Evolutionary conservation across 2,329 filamentous ascomycete species (phyloP), one percentile per base, ranked within the genome.

Genomic region (Sporothrix phasma): DNA sequence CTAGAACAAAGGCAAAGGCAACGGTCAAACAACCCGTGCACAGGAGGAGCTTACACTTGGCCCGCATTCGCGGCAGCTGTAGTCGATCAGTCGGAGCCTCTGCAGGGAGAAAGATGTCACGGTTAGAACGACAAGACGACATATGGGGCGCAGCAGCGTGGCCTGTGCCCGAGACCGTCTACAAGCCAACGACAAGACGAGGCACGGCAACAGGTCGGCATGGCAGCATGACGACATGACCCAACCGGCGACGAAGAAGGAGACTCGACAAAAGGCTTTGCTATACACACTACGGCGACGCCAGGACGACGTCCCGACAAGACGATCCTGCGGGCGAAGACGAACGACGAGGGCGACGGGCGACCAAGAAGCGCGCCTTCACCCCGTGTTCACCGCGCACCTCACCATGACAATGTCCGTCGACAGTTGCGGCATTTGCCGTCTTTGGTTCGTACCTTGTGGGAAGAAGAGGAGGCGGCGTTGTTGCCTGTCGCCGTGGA

Each of bases 361-460:
- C n/a, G n/a, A n/a, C n/a, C n/a, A n/a, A n/a, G n/a, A n/a, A n/a
- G n/a, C n/a, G n/a, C n/a, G n/a, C n/a, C n/a, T n/a, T n/a, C n/a
- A n/a, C n/a, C n/a, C n/a, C n/a, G n/a, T n/a, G n/a, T n/a, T n/a
- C n/a, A n/a, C n/a, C n/a, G n/a, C n/a, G n/a, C n/a, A n/a, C n/a
- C n/a, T 22, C 39, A 13, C 22, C 10, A 24, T 19, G 4, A 31
- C 3, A 45, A 31, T 31, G 39, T 45, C 46, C 49, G 34, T 8
- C 34, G 34, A 39, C 67, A 66, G 39, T 62, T 62, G 29, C 31
- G 47, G 53, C 71, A 71, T 24, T 63, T 58, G 24, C 56, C 56
- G 56, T 59, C 56, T 34, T 69, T 69, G 43, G 67, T 46, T 64
- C 67, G 67, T 63, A 71, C 66, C 65, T 68, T 70, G 66, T 56